These are phyloP conservation scores for Orbilia ellipsospora DNA, from an alignment of 2,329 filamentous ascomycete genomes.

Conservation along the genomic window DNA sequence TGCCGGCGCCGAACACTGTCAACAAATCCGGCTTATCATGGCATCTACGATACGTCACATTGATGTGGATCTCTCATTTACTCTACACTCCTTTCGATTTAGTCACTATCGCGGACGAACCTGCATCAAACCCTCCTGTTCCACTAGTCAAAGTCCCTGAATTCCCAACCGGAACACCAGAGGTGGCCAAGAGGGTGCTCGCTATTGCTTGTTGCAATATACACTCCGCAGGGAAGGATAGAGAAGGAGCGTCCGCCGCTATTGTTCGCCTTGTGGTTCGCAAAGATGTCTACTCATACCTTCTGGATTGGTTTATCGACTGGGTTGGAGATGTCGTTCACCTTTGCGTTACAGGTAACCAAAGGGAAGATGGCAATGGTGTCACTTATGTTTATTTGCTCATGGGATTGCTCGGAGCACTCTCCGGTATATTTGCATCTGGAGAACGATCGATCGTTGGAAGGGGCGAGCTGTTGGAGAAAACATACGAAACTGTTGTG, in stretches of 20 bases:
- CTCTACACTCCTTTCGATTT: conserved; percentile 90
- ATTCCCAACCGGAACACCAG: conserved; percentile 29
- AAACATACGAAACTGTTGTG: conserved; percentile 39
- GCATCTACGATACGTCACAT: conserved; percentile 87
- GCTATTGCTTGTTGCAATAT: conserved; percentile 67
- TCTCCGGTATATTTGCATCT: conserved; percentile 58
- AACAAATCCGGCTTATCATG: conserved; percentile 66
- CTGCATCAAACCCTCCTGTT: conserved; percentile 57
- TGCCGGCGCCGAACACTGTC: conserved; percentile 60
- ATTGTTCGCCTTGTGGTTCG: conserved; percentile 84
- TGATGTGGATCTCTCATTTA: conserved; percentile 87
- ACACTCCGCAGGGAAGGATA: conserved; percentile 81
- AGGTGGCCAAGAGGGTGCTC: conserved; percentile 37
- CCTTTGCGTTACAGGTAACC: conserved; percentile 40
- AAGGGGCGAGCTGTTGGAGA: conserved; percentile 19
- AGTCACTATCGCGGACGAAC: conserved; percentile 75
- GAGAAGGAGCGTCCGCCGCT: conserved; percentile 84
- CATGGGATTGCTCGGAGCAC: conserved; percentile 55
- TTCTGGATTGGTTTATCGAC: conserved; percentile 73
- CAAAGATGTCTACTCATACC: conserved; percentile 81
- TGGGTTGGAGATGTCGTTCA: conserved; percentile 28
- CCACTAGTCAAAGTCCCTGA: conserved; percentile 16
- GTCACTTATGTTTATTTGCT: conserved; percentile 57
- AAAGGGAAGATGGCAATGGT: conserved; percentile 41
- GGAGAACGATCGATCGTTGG: conserved; percentile 54